A percentile compares a stretch with the other conserved stretches of the same genome.
These are phyloP conservation scores for Marasmius fiardii DNA, from an alignment of 1,284 basidiomycete species.

Conservation along the genomic window DNA sequence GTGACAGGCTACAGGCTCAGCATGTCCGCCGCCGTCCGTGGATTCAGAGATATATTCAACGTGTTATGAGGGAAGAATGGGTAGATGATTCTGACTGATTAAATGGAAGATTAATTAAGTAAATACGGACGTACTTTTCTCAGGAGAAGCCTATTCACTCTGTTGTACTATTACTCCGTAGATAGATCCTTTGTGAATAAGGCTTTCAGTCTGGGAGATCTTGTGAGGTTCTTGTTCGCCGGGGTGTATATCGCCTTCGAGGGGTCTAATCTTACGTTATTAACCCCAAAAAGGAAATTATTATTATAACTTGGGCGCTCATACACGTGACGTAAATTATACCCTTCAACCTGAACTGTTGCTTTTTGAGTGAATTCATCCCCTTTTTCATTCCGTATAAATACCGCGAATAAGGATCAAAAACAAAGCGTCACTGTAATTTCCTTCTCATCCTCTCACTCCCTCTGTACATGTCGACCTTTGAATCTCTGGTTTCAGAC, in stretches of 20 bases:
- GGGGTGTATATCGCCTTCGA: no score
- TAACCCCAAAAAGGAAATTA: not conserved
- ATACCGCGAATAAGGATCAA: not conserved
- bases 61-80: conserved; percentile 66
- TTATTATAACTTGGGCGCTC: not conserved
- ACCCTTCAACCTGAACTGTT: not conserved
- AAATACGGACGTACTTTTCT: not conserved
- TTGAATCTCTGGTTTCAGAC: conserved; percentile 79
- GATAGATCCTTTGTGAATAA: no score
- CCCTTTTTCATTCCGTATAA: not conserved
- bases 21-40: conserved; percentile 54
- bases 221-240: no score
- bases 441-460: not conserved
- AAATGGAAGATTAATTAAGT: not conserved
- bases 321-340: not conserved
- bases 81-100: conserved; percentile 56
- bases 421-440: not conserved
- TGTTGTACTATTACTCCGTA: not conserved
- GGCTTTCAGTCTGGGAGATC: no score
- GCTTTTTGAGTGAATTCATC: not conserved
- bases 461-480: conserved; percentile 54
- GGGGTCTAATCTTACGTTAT: not conserved
- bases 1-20: conserved; percentile 41
- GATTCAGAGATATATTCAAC: conserved; percentile 62
- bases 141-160: not conserved